These are phyloP conservation scores for Hypoxylon rubiginosum DNA, from an alignment of 2,329 filamentous ascomycete genomes.

Conservation along the genomic window DNA sequence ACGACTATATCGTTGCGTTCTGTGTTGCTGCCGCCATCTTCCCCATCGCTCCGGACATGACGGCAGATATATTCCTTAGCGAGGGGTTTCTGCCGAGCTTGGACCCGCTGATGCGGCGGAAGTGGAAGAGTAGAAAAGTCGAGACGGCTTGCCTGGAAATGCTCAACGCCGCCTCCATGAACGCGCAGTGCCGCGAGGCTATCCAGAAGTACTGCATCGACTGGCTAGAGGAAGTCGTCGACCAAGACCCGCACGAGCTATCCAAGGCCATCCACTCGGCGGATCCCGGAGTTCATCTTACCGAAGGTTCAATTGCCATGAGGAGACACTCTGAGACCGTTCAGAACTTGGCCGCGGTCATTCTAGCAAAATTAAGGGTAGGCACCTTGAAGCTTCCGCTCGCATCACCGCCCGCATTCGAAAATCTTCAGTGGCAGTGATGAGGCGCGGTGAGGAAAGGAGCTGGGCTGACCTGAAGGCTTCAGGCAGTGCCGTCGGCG, in stretches of 20 bases:
- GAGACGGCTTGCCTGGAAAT: slow-evolving; percentile 90
- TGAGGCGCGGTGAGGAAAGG: slow-evolving; percentile 35
- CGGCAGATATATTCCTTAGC: slow-evolving; percentile 83
- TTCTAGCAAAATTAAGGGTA: slow-evolving; percentile 79
- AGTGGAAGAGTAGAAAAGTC: slow-evolving; percentile 86
- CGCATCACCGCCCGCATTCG: slow-evolving; percentile 40
- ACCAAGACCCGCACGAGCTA: slow-evolving; percentile 73
- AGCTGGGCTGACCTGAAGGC: slow-evolving; percentile 51
- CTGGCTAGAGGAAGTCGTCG: slow-evolving; percentile 88
- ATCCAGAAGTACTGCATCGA: slow-evolving; percentile 86
- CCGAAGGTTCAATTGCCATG: slow-evolving; percentile 71
- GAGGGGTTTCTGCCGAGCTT: slow-evolving; percentile 87
- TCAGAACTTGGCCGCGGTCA: slow-evolving; percentile 77
- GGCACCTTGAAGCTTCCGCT: slow-evolving; percentile 56
- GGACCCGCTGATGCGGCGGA: slow-evolving; percentile 80
- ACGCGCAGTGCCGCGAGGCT: slow-evolving; percentile 83
- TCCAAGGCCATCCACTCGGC: slow-evolving; percentile 63
- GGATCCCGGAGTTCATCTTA: slow-evolving; percentile 70
- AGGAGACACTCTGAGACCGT: slow-evolving; percentile 72
- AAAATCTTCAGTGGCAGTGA: slow-evolving; percentile 48
- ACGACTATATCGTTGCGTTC: slow-evolving; percentile 91
- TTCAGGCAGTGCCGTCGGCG: slow-evolving; percentile 68
- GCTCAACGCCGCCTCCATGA: slow-evolving; percentile 91
- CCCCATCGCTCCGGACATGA: slow-evolving; percentile 83
- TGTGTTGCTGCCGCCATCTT: slow-evolving; percentile 92